These are phyloP conservation scores for Tagetes patula DNA, from an alignment of 129 eudicot species.

Conservation along the genomic window DNA sequence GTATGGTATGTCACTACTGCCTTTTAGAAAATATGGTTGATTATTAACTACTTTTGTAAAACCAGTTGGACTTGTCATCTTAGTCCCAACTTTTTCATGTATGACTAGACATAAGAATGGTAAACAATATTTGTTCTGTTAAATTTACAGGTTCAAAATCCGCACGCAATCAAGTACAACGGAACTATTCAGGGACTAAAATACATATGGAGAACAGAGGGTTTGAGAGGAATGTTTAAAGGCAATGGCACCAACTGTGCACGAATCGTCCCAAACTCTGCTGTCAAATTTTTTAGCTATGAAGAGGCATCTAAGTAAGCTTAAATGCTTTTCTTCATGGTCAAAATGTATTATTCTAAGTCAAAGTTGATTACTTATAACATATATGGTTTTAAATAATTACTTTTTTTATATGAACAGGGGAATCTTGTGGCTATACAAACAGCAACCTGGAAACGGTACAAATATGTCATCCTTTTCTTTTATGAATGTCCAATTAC, in stretches of 20 bases:
- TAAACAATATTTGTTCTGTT: background rate
- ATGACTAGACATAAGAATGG: background rate
- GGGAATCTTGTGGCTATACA: conserved; percentile 80
- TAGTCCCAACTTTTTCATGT: background rate
- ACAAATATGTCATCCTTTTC: conserved; percentile 8
- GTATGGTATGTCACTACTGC: conserved; percentile 1
- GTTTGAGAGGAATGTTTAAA: conserved; percentile 87
- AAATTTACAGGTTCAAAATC: conserved; percentile 80
- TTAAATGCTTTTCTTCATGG: conserved; percentile 15
- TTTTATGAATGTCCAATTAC: conserved; percentile 4
- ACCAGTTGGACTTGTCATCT: conserved; percentile 6
- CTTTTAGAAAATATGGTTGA: conserved; percentile 1
- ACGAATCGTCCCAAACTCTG: conserved; percentile 96
- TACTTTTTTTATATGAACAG: conserved; percentile 37
- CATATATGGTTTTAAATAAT: background rate
- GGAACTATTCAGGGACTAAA: conserved; percentile 95
- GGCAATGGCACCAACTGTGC: conserved; percentile 99
- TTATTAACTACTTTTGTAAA: background rate
- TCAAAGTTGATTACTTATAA: conserved; percentile 8
- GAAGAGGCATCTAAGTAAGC: conserved; percentile 94
- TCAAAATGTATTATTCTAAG: background rate
- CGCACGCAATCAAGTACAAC: conserved; percentile 80
- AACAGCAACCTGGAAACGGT: conserved; percentile 91
- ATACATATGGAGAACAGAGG: conserved; percentile 96
- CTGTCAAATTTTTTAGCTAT: conserved; percentile 97